phyloP scores from a whole-genome alignment of 2,329 filamentous ascomycete genomes.

The Fusarium agapanthi region DNA sequence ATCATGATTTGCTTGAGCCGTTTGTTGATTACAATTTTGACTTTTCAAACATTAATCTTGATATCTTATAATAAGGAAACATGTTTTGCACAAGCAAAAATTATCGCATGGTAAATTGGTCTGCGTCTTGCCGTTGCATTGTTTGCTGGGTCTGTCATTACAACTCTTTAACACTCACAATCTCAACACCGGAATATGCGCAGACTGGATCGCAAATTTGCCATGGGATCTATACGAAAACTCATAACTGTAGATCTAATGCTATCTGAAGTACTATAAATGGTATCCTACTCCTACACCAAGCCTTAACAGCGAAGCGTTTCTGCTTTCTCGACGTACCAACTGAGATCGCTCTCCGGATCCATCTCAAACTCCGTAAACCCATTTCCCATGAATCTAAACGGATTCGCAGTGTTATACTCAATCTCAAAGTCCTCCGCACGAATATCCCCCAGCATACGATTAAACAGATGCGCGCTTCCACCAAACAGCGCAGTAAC shows the following conservation, averaged over 20 bases:
- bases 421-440: conserved; percentile 34
- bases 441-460: conserved; percentile 33
- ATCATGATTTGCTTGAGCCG: conserved; percentile 35
- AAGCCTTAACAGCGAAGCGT: not conserved
- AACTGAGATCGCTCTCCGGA: conserved; percentile 29
- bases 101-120: not conserved
- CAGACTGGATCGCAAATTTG: not conserved
- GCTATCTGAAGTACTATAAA: not conserved
- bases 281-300: not conserved
- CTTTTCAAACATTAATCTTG: conserved; percentile 19
- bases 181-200: rapidly evolving
- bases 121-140: not conserved
- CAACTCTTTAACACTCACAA: no score
- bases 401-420: conserved; percentile 31
- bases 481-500: conserved; percentile 36
- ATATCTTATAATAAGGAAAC: conserved; percentile 3
- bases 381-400: conserved; percentile 36
- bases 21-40: conserved; percentile 35
- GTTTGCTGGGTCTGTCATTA: no score
- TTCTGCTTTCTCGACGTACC: conserved; percentile 38
- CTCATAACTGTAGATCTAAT: not conserved
- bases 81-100: no score
- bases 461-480: conserved; percentile 35
- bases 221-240: not conserved
- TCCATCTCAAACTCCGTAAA: conserved; percentile 39